Evolutionary conservation across 129 eudicot species (phyloP), one percentile per base, ranked within the genome.

Genomic region (Calendula officinalis): DNA sequence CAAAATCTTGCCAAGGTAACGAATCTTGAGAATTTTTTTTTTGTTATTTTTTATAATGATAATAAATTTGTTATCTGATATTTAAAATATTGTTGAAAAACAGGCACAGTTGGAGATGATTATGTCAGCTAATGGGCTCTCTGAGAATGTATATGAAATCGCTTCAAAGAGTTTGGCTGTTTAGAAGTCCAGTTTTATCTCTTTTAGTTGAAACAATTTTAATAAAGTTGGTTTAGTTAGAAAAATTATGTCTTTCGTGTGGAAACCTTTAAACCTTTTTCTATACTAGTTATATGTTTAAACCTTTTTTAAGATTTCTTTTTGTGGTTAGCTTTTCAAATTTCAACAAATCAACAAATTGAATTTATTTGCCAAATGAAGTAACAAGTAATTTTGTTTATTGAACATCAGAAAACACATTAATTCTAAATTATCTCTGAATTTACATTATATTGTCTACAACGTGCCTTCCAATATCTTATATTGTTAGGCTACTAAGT

Each of bases 101-200:
- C 88, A 91, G 97, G 96, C 84, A 5, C 98, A 87, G 36, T 77
- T 91, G 82, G 96, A 91, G 77, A 84, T 75, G 98, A 91, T 91
- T 11, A 60, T 87, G 77, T 69, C 90, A 1, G 67, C 83, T 2
- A 84, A 91, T 51, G 98, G 98, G 72, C 91, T 91, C 5, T 84
- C 98, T 1, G 94, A 91, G 66, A 91, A 91, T 61, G 96, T 91
- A 35, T 87, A 62, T 5, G 98, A 91, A 83, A 87, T 91, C 56
- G 94, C 96, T 7, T 82, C 94, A 4, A 91, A 87, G 85, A 91
- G 98, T 73, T 87, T 91, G 76, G 96, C 86, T 9, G 88, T 86
- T 68, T 91, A 71, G 77, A 13, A 67, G 12, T 22, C 30, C 42
- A 36, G 37, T 3, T 34, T 39, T 65, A 22, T 48, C 27, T 36